Evolutionary conservation across 306 rosid genomes (phyloP), one percentile per base, ranked within the genome.

Genomic region (Vachellia pachyceras): DNA sequence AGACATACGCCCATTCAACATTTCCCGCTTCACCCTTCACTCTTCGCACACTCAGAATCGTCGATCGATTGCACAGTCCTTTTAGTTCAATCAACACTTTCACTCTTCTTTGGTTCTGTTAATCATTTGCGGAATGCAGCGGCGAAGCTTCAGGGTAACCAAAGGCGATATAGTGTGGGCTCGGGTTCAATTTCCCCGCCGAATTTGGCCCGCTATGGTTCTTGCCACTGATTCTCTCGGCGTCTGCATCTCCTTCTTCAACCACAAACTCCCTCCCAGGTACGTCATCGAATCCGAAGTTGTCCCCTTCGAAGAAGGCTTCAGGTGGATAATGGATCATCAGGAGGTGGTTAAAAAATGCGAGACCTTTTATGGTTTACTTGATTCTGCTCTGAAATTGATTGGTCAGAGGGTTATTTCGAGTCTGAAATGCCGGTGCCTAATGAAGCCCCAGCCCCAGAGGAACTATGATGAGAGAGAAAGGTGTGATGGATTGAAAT

Each of bases 131-230:
- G 46, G 5, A 9, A 70, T 44, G 65, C 77, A 73, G 36, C 35
- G 6, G 1, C 11, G 10, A 13, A 57, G 12, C n/a, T 46, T 3
- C 42, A 20, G 22, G 4, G 73, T 33, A 6, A 47, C 5, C 18
- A 63, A 3, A 40, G 90, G 88, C 3, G 87, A 85, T 39, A 73
- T 87, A 17, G 90, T 87, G 12, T 85, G 85, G 85, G 85, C 37
- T 11, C 80, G 77, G 20, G 37, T 82, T 8, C 37, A 9, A 0
- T 72, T 9, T 49, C 82, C 88, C 60, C 64, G 63, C 73, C 61
- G 8, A 17, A 84, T 84, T 80, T 46, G 22, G 17, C 88, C 87
- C 0, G 82, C 85, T 4, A 71, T 85, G 10, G 87, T 87, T 17
- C 79, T 80, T 1, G 1, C 47, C 18, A 42, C 79, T 22, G 23